These are phyloP conservation scores for Paraphaeosphaeria minitans DNA, from an alignment of 2,329 filamentous ascomycete species.

Conservation along the genomic window DNA sequence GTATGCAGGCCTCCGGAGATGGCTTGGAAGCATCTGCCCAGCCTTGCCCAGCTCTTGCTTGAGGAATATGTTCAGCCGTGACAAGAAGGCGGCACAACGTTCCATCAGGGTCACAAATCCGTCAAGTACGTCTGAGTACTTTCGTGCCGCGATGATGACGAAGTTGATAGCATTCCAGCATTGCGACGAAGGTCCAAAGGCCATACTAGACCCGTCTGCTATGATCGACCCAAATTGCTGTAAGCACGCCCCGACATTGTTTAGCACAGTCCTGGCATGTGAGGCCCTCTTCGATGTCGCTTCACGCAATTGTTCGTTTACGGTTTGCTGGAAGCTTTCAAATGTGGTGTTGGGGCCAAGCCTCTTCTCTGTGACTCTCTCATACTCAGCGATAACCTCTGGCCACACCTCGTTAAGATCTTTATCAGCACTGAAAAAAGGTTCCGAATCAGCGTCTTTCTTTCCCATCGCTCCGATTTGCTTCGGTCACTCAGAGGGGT, in stretches of 20 bases:
- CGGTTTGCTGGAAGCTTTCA: slow-evolving; percentile 12
- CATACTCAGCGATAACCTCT: slow-evolving; percentile 15
- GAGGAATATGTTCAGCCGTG: slow-evolving; percentile 14
- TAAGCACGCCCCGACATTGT: slow-evolving; percentile 12
- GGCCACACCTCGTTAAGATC: slow-evolving; percentile 22
- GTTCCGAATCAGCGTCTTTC: neutral
- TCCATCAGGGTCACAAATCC: slow-evolving; percentile 25
- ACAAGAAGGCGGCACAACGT: slow-evolving; percentile 17
- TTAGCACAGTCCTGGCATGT: slow-evolving; percentile 12
- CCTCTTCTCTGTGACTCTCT: slow-evolving; percentile 18
- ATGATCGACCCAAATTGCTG: slow-evolving; percentile 15
- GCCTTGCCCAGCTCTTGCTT: neutral
- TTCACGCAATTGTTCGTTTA: slow-evolving; percentile 5
- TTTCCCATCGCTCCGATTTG: neutral
- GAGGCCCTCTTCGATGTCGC: slow-evolving; percentile 10
- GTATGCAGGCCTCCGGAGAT: slow-evolving; percentile 12
- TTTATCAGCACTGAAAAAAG: slow-evolving; percentile 10
- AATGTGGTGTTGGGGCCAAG: slow-evolving; percentile 10
- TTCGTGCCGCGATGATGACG: slow-evolving; percentile 13
- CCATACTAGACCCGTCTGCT: slow-evolving; percentile 11
- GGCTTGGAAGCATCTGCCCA: neutral
- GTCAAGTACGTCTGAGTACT: slow-evolving; percentile 14
- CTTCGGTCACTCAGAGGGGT: neutral
- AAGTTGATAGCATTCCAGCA: slow-evolving; percentile 26
- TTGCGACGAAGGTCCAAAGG: slow-evolving; percentile 18